Conservation (phyloP, 2,329 filamentous ascomycete genomes). For the Penicillium sp. region DNA sequence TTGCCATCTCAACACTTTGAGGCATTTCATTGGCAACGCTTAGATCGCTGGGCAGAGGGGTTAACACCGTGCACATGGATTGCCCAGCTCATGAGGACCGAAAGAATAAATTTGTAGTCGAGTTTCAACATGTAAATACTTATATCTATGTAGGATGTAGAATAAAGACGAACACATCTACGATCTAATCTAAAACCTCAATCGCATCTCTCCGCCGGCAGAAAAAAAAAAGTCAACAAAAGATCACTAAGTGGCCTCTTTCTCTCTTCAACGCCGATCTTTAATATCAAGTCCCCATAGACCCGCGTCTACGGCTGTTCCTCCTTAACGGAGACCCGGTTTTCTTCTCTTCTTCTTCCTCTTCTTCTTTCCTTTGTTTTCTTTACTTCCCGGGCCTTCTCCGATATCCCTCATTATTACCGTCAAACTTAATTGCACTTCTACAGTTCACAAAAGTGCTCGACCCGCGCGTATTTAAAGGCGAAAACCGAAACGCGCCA, state of each 20-base stretch:
- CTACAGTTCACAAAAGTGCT: neutral
- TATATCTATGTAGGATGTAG: neutral
- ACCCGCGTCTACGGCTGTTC: neutral
- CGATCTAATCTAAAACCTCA: neutral
- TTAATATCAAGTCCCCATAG: neutral
- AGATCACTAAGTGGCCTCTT: conserved; percentile 10
- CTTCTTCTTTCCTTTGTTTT: neutral
- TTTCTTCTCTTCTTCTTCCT: neutral
- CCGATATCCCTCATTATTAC: neutral
- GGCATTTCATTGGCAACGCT: conserved; percentile 16
- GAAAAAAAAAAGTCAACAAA: conserved; percentile 8
- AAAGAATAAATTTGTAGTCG: neutral
- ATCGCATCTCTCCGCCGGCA: conserved; percentile 7
- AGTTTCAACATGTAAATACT: neutral
- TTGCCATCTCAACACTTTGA: conserved; percentile 8
- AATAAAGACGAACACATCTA: neutral
- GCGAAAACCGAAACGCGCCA: neutral
- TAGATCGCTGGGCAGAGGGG: neutral
- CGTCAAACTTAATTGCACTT: neutral
- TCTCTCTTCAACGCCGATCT: conserved; percentile 5
- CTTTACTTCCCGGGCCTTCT: neutral
- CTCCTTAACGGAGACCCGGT: neutral
- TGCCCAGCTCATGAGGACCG: neutral
- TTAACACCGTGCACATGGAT: conserved; percentile 10
- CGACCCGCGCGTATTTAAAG: neutral